A percentile compares a stretch with the other conserved stretches of the same genome.
Conservation (phyloP, 2,329 filamentous ascomycete genomes). For the Penicillium sp. region DNA sequence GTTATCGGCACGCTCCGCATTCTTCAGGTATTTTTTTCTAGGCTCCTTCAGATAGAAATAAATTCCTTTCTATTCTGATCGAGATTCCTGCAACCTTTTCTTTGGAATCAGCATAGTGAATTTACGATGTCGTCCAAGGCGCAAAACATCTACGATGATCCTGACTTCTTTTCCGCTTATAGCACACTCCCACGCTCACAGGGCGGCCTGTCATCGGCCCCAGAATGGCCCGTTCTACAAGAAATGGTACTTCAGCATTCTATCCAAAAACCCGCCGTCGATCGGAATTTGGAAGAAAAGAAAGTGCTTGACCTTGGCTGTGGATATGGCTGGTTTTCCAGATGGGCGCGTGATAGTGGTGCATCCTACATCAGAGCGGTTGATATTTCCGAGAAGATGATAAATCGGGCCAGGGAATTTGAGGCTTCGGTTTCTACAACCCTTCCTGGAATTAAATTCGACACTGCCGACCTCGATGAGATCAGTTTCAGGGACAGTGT, state of each 20-base stretch:
- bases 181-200: conserved; percentile 47
- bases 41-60: too few relatives aligned
- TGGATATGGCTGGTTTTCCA: conserved; percentile 53
- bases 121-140: conserved; percentile 17
- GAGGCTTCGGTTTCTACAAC: background rate
- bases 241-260: conserved; percentile 44
- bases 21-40: too few relatives aligned
- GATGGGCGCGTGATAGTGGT: conserved; percentile 47
- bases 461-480: conserved; percentile 7
- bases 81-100: too few relatives aligned
- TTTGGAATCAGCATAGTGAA: too few relatives aligned
- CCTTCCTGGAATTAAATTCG: background rate
- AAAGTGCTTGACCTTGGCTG: conserved; percentile 52
- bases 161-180: conserved; percentile 51
- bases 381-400: conserved; percentile 53
- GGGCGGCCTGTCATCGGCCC: conserved; percentile 45
- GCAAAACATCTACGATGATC: conserved; percentile 44
- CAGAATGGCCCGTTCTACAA: conserved; percentile 52
- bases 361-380: conserved; percentile 42
- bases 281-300: conserved; percentile 16
- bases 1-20: background rate
- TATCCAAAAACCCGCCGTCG: background rate
- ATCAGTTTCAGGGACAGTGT: conserved; percentile 1
- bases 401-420: conserved; percentile 39
- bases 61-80: too few relatives aligned